Evolutionary conservation across 495 filamentous ascomycete species (phyloP).

Genomic region (Filosporella fistucella): DNA sequence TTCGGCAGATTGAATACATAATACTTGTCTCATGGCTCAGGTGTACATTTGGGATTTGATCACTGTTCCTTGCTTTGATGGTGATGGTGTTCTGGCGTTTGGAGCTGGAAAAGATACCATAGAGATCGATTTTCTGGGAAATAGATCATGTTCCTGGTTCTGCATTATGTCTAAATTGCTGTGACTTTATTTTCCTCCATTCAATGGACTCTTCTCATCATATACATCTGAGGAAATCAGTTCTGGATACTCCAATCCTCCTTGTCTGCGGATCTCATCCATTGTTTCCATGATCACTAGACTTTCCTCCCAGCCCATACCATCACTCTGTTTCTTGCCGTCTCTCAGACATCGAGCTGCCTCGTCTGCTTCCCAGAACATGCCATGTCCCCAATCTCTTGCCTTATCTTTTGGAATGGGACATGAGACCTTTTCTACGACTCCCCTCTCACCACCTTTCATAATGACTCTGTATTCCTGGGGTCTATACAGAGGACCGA

Average conservation of each 20-base stretch:
- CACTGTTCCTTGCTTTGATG: background rate
- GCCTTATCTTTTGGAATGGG: constrained; percentile 53
- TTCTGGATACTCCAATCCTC: constrained; percentile 73
- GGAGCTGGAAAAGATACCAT: background rate
- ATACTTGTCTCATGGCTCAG: too few relatives aligned
- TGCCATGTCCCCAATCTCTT: constrained; percentile 63
- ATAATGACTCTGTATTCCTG: constrained; percentile 54
- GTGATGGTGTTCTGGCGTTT: background rate
- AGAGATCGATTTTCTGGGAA: background rate
- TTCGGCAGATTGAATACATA: too few relatives aligned
- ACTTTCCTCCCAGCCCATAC: constrained; percentile 74
- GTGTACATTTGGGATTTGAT: too few relatives aligned
- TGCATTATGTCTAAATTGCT: background rate
- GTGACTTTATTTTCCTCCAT: constrained; percentile 18
- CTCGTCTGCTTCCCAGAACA: constrained; percentile 97
- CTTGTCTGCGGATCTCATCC: constrained; percentile 81
- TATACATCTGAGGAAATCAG: constrained; percentile 76
- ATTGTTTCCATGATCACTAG: constrained; percentile 90
- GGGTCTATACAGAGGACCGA: constrained; percentile 69
- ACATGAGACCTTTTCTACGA: constrained; percentile 55
- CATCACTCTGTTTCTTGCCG: constrained; percentile 73
- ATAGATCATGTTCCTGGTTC: background rate
- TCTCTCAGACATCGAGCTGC: constrained; percentile 77
- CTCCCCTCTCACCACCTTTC: constrained; percentile 19
- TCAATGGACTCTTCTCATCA: constrained; percentile 48